Base-by-base conservation (phyloP, 176 grass and related monocot species). In the Typha latifolia region DNA sequence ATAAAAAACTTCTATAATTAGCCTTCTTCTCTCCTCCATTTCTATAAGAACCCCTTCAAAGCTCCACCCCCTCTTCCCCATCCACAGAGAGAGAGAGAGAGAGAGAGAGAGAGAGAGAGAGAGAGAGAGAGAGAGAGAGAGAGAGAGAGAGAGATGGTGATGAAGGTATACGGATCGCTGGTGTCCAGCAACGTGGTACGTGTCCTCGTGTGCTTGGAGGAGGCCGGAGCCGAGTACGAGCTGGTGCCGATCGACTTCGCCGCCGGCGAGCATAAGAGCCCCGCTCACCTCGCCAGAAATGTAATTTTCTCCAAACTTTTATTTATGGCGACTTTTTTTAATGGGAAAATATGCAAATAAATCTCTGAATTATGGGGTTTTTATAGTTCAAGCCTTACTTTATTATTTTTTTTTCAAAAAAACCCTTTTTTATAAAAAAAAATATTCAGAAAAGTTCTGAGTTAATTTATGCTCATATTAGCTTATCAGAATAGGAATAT, bases 211-310 rank as follows among this genome's bases (percentile, higher is more conserved):
- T 74, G 50, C 3, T 74, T 85, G 50, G 86, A 89, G 77, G 86
- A 89, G 69, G 73, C 73, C 69, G 86, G 82, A 53, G 51, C 49
- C 62, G 82, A 89, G 1, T 89, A 89, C 81, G 86, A 84, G 81
- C 1, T 89, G 51, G 81, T 89, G 49, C 73, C 78, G 57, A 69
- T 89, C 78, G 22, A 89, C 61, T 74, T 89, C 68, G 24, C 11
- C 82, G 84, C 77, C 74, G 86, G 52, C 61, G 82, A 89, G 81
- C 82, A 78, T 81, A 89, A 89, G 81, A 66, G 66, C 74, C 82
- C 86, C 67, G 77, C 75, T 47, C 81, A 84, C 74, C 78, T 89
- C 73, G 82, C 66, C 68, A 73, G 81, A 67, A 85, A 89, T 74
- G 85, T 88, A 73, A 22, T 78, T 71, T 1, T 12, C 4, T 23